Evolutionary conservation across 805 yeast genomes (phyloP).

Genomic region (Wickerhamiella galacta): DNA sequence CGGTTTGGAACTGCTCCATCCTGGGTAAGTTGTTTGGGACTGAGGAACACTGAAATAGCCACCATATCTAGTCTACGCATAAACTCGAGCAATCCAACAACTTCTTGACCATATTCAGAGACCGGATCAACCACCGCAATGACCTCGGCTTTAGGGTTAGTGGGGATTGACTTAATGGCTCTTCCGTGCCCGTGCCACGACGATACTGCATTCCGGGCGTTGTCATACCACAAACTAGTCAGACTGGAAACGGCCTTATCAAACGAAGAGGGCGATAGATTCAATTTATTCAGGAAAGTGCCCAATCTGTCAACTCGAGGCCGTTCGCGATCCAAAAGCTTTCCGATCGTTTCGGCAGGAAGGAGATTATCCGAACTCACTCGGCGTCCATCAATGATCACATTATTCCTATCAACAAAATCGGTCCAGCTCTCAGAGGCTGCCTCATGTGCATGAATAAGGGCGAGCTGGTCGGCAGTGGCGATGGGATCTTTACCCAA

Average conservation of each 20-base stretch:
- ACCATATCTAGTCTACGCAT: conserved; percentile 25
- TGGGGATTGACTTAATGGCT: too few relatives aligned
- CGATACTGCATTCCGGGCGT: too few relatives aligned
- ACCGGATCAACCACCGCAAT: conserved; percentile 55
- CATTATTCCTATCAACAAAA: not conserved
- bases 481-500: conserved; percentile 1
- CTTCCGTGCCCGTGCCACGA: too few relatives aligned
- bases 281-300: too few relatives aligned
- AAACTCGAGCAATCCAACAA: conserved; percentile 28
- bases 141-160: conserved; percentile 33
- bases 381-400: conserved; percentile 13
- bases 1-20: conserved; percentile 9
- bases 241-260: too few relatives aligned
- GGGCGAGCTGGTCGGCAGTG: too few relatives aligned
- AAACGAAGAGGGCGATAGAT: too few relatives aligned
- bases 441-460: too few relatives aligned
- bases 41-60: conserved; percentile 35
- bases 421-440: too few relatives aligned
- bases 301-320: conserved; percentile 6
- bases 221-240: too few relatives aligned
- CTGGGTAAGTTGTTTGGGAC: conserved; percentile 30
- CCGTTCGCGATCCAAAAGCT: conserved; percentile 9
- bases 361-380: not conserved
- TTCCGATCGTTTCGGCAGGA: conserved; percentile 1
- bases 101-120: conserved; percentile 48